These are phyloP conservation scores for Musa acuminata DNA, from an alignment of 176 grass and related monocot genomes.

Conservation along the genomic window DNA sequence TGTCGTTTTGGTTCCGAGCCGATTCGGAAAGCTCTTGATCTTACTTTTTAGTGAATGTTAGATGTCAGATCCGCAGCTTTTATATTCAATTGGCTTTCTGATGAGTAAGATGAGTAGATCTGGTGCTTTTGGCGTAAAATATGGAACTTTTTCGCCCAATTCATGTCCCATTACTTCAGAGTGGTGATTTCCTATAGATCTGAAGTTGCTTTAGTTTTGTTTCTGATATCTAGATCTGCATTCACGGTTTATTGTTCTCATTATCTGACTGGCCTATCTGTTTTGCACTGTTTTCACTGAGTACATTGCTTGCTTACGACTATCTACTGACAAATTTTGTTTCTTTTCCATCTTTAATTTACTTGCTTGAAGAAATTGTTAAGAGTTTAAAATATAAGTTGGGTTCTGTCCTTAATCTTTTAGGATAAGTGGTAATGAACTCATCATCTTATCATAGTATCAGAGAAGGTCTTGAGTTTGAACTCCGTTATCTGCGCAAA, in stretches of 20 bases:
- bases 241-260: neutral
- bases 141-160: neutral
- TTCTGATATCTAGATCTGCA: neutral
- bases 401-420: neutral
- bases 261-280: neutral
- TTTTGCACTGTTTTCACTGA: neutral
- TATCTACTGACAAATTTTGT: neutral
- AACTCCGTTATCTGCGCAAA: too few species aligned
- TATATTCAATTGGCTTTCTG: neutral
- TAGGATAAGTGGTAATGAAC: too few species aligned
- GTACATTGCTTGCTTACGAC: neutral
- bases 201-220: neutral
- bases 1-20: neutral
- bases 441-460: too few species aligned
- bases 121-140: neutral
- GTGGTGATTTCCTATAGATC: neutral
- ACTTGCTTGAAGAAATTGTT: neutral
- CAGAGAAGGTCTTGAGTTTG: too few species aligned
- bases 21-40: neutral
- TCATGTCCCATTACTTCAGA: neutral
- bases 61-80: neutral
- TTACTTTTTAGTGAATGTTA: neutral
- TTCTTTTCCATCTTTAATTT: neutral
- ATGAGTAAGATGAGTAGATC: neutral
- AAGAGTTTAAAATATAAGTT: neutral